These are phyloP conservation scores for Solanum aculeatissimum DNA, from an alignment of 305 asterid species.

Conservation along the genomic window DNA sequence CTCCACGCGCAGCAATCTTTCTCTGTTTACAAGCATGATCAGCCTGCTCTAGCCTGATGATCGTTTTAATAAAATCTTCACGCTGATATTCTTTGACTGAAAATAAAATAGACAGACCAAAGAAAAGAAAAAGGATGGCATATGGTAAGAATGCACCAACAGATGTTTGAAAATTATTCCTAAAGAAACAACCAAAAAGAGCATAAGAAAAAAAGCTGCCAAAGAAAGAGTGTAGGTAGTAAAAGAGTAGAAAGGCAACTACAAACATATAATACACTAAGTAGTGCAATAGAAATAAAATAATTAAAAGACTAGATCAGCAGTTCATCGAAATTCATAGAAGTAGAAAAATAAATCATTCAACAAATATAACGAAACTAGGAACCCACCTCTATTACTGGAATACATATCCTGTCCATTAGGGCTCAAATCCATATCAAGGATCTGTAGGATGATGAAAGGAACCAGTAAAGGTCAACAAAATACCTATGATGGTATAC, in stretches of 20 bases:
- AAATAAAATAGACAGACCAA: slow-evolving; percentile 12
- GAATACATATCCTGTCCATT: slow-evolving; percentile 30
- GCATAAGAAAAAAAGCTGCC: not conserved
- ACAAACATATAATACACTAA: not conserved
- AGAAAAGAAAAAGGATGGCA: not conserved
- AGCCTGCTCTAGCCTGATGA: slow-evolving; percentile 77
- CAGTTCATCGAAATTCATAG: not conserved
- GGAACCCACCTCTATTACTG: slow-evolving; percentile 48
- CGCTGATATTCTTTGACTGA: slow-evolving; percentile 47
- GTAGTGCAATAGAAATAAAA: not conserved
- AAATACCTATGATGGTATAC: not conserved
- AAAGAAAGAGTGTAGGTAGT: not conserved
- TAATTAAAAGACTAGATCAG: not conserved
- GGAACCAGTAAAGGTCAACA: not conserved
- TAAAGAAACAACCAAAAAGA: not conserved
- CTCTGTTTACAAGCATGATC: slow-evolving; percentile 49
- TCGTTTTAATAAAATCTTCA: slow-evolving; percentile 39
- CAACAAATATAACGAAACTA: not conserved
- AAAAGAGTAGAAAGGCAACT: not conserved
- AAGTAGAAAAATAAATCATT: not conserved
- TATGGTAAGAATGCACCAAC: not conserved
- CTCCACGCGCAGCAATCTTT: slow-evolving; percentile 38
- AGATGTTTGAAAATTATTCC: not conserved
- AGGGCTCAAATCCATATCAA: slow-evolving; percentile 70
- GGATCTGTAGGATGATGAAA: slow-evolving; percentile 40